Percentiles rank a stretch among this genome's conserved stretches.
Evolutionary conservation across 2,329 filamentous ascomycete genomes (phyloP).

Genomic region (Epichloe brachyelytri): DNA sequence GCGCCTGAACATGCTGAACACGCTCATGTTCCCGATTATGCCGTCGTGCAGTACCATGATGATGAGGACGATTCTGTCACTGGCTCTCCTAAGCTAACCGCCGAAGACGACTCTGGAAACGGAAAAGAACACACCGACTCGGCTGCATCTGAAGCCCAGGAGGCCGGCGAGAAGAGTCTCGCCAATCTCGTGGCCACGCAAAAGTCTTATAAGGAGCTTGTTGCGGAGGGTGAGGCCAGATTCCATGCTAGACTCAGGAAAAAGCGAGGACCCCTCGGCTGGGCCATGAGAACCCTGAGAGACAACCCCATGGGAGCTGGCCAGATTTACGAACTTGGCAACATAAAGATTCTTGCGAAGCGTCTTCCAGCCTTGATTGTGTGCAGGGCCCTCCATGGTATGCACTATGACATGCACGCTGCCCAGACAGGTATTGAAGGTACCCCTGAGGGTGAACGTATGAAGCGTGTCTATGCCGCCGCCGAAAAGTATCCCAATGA

Average conservation of each 20-base stretch:
- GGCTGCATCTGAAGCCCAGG: slow-evolving; percentile 5
- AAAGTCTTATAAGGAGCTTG: slow-evolving; percentile 45
- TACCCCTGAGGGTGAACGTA: slow-evolving; percentile 11
- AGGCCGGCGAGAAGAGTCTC: slow-evolving; percentile 23
- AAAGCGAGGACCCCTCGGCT: slow-evolving; percentile 55
- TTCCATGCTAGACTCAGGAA: slow-evolving; percentile 51
- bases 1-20: slow-evolving; percentile 36
- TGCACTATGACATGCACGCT: slow-evolving; percentile 66
- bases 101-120: slow-evolving; percentile 13
- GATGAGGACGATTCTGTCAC: slow-evolving; percentile 28
- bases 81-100: slow-evolving; percentile 17
- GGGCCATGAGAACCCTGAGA: slow-evolving; percentile 68
- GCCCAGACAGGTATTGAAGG: slow-evolving; percentile 11
- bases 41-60: slow-evolving; percentile 58
- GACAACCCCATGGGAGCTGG: slow-evolving; percentile 61
- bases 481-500: slow-evolving; percentile 57
- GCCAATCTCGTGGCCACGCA: slow-evolving; percentile 33
- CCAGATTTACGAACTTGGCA: slow-evolving; percentile 60
- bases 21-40: slow-evolving; percentile 59
- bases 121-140: slow-evolving; percentile 6
- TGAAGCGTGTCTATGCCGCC: slow-evolving; percentile 45
- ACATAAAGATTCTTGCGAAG: slow-evolving; percentile 49
- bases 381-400: slow-evolving; percentile 53
- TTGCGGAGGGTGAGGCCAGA: slow-evolving; percentile 41
- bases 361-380: slow-evolving; percentile 57